Conservation (phyloP, 1,139 yeast species). For the Pichia sp. region DNA sequence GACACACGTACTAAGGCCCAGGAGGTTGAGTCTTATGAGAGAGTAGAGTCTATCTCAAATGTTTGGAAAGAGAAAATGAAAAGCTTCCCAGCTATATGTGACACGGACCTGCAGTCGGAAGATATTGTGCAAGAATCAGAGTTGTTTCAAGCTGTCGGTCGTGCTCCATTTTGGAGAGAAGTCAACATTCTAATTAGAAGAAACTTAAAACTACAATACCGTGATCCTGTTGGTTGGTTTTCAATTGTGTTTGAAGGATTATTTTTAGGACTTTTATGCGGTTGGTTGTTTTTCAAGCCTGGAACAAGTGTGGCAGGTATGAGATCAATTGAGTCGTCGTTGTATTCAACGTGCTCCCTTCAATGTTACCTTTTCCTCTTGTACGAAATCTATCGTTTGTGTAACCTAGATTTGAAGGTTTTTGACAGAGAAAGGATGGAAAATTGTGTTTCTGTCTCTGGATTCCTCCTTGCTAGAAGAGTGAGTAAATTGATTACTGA, state of each 20-base stretch:
- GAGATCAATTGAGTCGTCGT: slow-evolving; percentile 56
- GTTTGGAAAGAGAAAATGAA: slow-evolving; percentile 44
- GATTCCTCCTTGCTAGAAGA: slow-evolving; percentile 65
- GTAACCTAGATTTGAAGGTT: slow-evolving; percentile 60
- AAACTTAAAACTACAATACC: slow-evolving; percentile 47
- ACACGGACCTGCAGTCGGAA: neutral
- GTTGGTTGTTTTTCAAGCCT: slow-evolving; percentile 76
- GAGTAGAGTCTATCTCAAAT: slow-evolving; percentile 45
- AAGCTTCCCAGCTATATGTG: slow-evolving; percentile 2
- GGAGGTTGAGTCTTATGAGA: slow-evolving; percentile 41
- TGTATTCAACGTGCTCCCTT: slow-evolving; percentile 62
- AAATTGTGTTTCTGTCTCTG: slow-evolving; percentile 59
- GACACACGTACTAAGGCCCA: slow-evolving; percentile 43
- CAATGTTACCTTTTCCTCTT: slow-evolving; percentile 67
- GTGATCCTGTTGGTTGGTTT: slow-evolving; percentile 56
- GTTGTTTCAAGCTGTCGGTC: slow-evolving; percentile 29
- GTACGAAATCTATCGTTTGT: slow-evolving; percentile 70
- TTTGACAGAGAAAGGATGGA: slow-evolving; percentile 76
- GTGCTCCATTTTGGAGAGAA: slow-evolving; percentile 44
- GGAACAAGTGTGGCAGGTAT: slow-evolving; percentile 61
- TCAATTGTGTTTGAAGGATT: slow-evolving; percentile 54
- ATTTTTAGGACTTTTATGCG: slow-evolving; percentile 56
- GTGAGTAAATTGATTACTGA: slow-evolving; percentile 64
- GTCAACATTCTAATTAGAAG: slow-evolving; percentile 52
- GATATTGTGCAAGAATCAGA: slow-evolving; percentile 22